Conservation (phyloP, 140 eudicot genomes). For the Oenanthe javanica region DNA sequence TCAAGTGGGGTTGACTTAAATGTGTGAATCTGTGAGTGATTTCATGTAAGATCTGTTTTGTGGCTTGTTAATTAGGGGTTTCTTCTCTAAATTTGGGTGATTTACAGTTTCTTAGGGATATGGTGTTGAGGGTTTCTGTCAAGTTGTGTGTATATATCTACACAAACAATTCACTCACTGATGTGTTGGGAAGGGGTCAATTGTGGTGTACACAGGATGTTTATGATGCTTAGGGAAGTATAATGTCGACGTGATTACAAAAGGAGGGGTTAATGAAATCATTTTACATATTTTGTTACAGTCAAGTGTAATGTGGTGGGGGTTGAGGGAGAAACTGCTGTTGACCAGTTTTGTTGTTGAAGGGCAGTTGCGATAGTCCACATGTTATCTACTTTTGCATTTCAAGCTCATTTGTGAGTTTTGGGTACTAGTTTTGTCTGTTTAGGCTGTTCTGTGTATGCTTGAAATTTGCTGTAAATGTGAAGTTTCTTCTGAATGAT, state of each 20-base stretch:
- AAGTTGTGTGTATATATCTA: not conserved
- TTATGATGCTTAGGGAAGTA: not conserved
- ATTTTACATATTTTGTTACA: not conserved
- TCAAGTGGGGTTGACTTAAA: constrained; percentile 14
- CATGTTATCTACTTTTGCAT: not conserved
- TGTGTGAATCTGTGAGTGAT: constrained; percentile 7
- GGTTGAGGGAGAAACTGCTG: not conserved
- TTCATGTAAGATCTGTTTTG: not conserved
- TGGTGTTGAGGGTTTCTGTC: not conserved
- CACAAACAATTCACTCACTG: not conserved
- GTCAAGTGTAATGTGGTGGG: not conserved
- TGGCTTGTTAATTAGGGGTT: not conserved
- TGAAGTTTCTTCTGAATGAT: constrained; percentile 2
- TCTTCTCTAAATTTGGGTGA: not conserved
- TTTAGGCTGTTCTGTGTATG: not conserved
- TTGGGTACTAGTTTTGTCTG: not conserved
- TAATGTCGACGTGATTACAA: not conserved
- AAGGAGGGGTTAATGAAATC: not conserved
- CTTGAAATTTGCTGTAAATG: constrained; percentile 8
- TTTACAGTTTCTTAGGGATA: not conserved
- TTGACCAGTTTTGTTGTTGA: not conserved
- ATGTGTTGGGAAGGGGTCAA: not conserved
- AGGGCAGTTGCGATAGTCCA: not conserved
- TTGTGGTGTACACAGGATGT: not conserved
- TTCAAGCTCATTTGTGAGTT: not conserved